Base-by-base conservation (phyloP, 164 flowering plant species). In the Vitis riparia region DNA sequence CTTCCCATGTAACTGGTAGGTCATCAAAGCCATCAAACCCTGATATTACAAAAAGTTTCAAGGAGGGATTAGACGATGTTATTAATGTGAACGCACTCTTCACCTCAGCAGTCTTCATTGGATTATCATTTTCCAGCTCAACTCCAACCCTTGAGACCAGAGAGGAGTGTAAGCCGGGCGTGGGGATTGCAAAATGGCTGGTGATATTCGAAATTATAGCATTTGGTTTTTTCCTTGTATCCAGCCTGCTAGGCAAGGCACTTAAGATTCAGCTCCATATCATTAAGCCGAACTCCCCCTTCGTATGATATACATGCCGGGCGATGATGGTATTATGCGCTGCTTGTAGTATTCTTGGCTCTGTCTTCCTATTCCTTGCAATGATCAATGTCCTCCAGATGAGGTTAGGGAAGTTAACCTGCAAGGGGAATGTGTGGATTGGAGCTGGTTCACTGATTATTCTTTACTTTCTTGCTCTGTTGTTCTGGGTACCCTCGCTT, bases 321-420 rank as follows among this genome's bases (percentile, higher is more conserved):
- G 32, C 0, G 29, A 55, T 67, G 62, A 9, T 56, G 23, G 2
- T 23, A 2, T 11, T 58, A 4, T 67, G 62, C 11, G 60, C 17
- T 11, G 16, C 11, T 9, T 51, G 10, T 2, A 27, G 62, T 11
- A 11, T 56, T 7, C 11, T 44, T 5, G 71, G 71, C n/a, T 11
- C 19, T 23, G 12, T 68, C 16, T 68, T 68, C 50, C 17, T 68
- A 29, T 2, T 17, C 8, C 1, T 37, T 37, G 58, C 71, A 27
- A 59, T 68, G 71, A 27, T 68, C 29, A 37, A 68, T 37, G 63
- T 68, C 7, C 15, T 68, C 14, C 59, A 55, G 63, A 32, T 68
- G 3, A 16, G 64, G 52, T 48, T 68, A 23, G 71, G 71, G 55
- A 68, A 17, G 63, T 37, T 68, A 9, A 14, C 71, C 4, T 68